A percentile compares a stretch with the other conserved stretches of the same genome.
Evolutionary conservation across 1,284 basidiomycete genomes (phyloP).

Genomic region (Cerioporus squamosus): DNA sequence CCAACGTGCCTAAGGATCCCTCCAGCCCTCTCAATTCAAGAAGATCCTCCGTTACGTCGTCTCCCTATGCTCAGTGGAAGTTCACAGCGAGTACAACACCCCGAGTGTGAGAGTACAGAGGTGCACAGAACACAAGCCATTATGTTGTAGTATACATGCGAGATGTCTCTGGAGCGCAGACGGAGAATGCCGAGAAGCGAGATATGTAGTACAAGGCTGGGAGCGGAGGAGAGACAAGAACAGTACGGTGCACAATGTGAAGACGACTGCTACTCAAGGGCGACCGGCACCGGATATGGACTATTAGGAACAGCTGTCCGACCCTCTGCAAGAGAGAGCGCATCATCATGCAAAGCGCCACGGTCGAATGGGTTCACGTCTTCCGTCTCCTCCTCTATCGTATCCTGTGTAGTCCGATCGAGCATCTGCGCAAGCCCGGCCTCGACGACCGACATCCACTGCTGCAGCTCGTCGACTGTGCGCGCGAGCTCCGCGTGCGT

Average conservation of each 20-base stretch:
- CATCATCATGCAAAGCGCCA: slow-evolving; percentile 1
- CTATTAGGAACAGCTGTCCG: slow-evolving; percentile 16
- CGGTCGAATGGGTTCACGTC: slow-evolving; percentile 21
- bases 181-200: not conserved
- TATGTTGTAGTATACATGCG: slow-evolving; percentile 22
- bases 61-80: too few relatives aligned
- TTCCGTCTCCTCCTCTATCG: slow-evolving; percentile 58
- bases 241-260: too few relatives aligned
- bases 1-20: too few relatives aligned
- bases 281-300: slow-evolving; percentile 18
- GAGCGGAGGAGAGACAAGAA: not conserved
- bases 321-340: slow-evolving; percentile 9
- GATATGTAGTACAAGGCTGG: not conserved
- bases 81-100: too few relatives aligned
- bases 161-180: slow-evolving; percentile 20
- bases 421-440: slow-evolving; percentile 70
- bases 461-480: slow-evolving; percentile 80
- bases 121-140: not conserved
- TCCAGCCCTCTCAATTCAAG: too few relatives aligned
- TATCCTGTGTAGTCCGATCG: slow-evolving; percentile 48
- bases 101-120: slow-evolving; percentile 1
- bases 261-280: slow-evolving; percentile 13
- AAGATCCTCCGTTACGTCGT: too few relatives aligned
- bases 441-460: slow-evolving; percentile 84
- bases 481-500: slow-evolving; percentile 75